phyloP scores from a whole-genome alignment of 164 flowering plant genomes.

The Berberis thunbergii region DNA sequence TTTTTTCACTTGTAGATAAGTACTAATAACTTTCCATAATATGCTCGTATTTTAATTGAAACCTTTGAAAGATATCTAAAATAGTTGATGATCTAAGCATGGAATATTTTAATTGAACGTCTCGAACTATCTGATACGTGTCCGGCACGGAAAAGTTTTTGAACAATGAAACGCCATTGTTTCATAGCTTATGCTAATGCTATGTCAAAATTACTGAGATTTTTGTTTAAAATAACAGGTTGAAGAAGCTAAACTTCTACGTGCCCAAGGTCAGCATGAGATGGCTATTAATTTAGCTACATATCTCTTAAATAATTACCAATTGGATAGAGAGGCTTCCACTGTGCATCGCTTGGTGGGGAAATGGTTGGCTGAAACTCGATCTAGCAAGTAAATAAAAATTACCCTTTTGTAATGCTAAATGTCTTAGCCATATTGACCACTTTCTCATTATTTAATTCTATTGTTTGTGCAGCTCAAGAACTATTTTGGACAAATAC shows the following conservation, averaged over 20 bases:
- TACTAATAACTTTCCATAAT: too few relatives aligned
- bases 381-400: slow-evolving; percentile 77
- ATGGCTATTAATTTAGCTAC: slow-evolving; percentile 92
- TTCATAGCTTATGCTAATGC: too few relatives aligned
- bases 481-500: slow-evolving; percentile 84
- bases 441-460: slow-evolving; percentile 6
- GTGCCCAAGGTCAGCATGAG: slow-evolving; percentile 88
- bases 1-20: too few relatives aligned
- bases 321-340: slow-evolving; percentile 44
- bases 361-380: slow-evolving; percentile 95
- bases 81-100: neutral
- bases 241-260: slow-evolving; percentile 92
- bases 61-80: neutral
- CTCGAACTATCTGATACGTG: too few relatives aligned
- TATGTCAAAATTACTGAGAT: neutral
- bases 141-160: too few relatives aligned
- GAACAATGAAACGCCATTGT: too few relatives aligned
- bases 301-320: slow-evolving; percentile 51
- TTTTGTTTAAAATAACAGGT: slow-evolving; percentile 36
- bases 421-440: neutral
- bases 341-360: slow-evolving; percentile 88
- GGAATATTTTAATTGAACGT: neutral
- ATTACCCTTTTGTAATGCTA: neutral
- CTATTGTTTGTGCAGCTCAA: slow-evolving; percentile 56
- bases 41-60: neutral